Evolutionary conservation across 2,329 filamentous ascomycete genomes (phyloP), one percentile per base, ranked within the genome.

Genomic region (Fonsecaea monophora): DNA sequence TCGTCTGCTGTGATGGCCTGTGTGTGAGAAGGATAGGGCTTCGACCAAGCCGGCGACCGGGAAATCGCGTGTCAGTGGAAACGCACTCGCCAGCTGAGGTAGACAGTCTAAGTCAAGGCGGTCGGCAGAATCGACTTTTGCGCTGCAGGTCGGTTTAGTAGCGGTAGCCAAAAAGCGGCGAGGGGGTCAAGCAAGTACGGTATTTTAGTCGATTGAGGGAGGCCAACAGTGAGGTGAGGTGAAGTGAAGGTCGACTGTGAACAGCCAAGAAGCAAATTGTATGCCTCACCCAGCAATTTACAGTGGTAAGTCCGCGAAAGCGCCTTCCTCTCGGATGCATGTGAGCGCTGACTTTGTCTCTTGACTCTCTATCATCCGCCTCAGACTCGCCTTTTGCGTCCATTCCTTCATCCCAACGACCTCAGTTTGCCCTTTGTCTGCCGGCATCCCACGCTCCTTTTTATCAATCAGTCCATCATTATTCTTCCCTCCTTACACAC

Each of bases 391-490:
- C 15, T 32, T 37, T 37, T 21, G 35, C 35, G 30, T 64, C 61
- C 32, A 37, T 60, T 57, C 35, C 25, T 64, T 45, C 38, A 45
- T 57, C 18, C 58, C 53, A 4, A 58, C 21, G 18, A 18, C 21
- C 37, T 35, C 40, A 45, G 13, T 60, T 55, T 37, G 53, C 37
- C 57, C 25, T 60, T 45, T 35, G 40, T 30, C 57, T 32, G 13
- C 42, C 57, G 25, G 25, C 34, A 38, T 34, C 57, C 8, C 57
- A 60, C 57, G 30, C 60, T 62, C 60, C 13, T 58, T 62, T 25
- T 61, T 61, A 53, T 61, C 59, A 18, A 54, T 32, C 53, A 37
- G 50, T 32, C 60, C 53, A 55, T 62, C 60, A 2, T 56, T 62
- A 62, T 45, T 37, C 30, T 56, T 15, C 60, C 35, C 25, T 48